Evolutionary conservation across 1,139 yeast species (phyloP), one percentile per base, ranked within the genome.

Genomic region (Sugiyamaella grinbergsii): DNA sequence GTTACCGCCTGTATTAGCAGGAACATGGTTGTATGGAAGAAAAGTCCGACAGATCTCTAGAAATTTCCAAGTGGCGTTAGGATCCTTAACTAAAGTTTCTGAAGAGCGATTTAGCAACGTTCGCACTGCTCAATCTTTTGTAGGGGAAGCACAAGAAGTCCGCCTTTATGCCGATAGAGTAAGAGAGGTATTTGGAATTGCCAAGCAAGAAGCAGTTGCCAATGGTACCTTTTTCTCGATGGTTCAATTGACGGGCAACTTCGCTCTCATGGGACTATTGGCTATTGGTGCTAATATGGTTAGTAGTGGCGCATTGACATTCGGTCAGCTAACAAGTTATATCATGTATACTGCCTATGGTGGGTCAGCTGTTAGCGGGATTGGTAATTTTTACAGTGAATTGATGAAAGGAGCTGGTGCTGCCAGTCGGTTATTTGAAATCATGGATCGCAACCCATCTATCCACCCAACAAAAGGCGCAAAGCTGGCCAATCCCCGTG

Each of bases 381-480:
- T 93, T 38, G 93, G 96, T 0, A 85, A 85, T 54, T 91, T 91
- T 66, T 91, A 90, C 64, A 85, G 96, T 1, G 98, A 93, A 65
- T 72, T 91, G 54, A 91, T 93, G 95, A 93, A 91, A 71, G 98
- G 97, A 44, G 85, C 91, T 5, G 98, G 98, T 54, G 98, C 98
- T 0, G 94, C 97, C 0, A 86, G 95, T 50, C 77, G 98, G 56
- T 73, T 93, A 49, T 93, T 93, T 71, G 98, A 93, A 68, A 74
- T 93, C 44, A 78, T 85, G 47, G 96, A 90, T 59, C 79, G 85
- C 66, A 72, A 81, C 53, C 93, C 96, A 2, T 64, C 70, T 24
- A 88, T 91, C 41, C 74, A 79, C 32, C 80, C 89, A 10, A 77
- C 85, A 2, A 62, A 71, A 32, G 97, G 97, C 23, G 58, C 65